A percentile compares a stretch with the other conserved stretches of the same genome.
phyloP scores from a whole-genome alignment of 23 red algal species.

The Gracilaria domingensis region DNA sequence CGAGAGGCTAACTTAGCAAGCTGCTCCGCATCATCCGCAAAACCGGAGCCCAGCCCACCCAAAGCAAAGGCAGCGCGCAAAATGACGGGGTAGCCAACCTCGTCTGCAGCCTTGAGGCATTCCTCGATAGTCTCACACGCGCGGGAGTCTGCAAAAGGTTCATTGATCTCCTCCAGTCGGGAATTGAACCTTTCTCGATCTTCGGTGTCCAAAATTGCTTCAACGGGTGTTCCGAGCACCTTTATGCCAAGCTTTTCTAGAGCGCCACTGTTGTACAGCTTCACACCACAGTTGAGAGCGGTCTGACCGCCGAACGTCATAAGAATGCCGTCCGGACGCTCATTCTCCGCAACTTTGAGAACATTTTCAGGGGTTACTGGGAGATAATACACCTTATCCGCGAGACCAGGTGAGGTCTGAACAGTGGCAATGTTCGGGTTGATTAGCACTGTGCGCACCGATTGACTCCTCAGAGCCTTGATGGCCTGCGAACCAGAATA shows the following conservation, averaged over 20 bases:
- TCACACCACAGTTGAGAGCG: slow-evolving; percentile 95
- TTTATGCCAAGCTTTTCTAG: slow-evolving; percentile 76
- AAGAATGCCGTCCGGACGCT: slow-evolving; percentile 92
- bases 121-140: slow-evolving; percentile 81
- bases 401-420: slow-evolving; percentile 93
- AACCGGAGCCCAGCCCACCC: slow-evolving; percentile 97
- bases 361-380: slow-evolving; percentile 94
- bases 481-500: slow-evolving; percentile 97
- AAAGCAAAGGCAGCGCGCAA: slow-evolving; percentile 96
- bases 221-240: slow-evolving; percentile 95
- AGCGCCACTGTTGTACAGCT: slow-evolving; percentile 79
- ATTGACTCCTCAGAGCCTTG: slow-evolving; percentile 92
- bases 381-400: slow-evolving; percentile 99
- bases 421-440: slow-evolving; percentile 99
- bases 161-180: slow-evolving; percentile 91
- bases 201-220: slow-evolving; percentile 97
- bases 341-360: slow-evolving; percentile 91
- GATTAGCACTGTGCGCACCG: slow-evolving; percentile 90
- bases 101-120: slow-evolving; percentile 80
- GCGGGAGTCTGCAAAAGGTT: slow-evolving; percentile 86
- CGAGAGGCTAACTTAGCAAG: slow-evolving; percentile 76
- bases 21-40: slow-evolving; percentile 90
- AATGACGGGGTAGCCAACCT: slow-evolving; percentile 97
- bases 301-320: slow-evolving; percentile 98
- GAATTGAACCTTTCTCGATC: slow-evolving; percentile 93